Conservation (phyloP, 148 eudicot genomes). For the Rhododendron simsii region DNA sequence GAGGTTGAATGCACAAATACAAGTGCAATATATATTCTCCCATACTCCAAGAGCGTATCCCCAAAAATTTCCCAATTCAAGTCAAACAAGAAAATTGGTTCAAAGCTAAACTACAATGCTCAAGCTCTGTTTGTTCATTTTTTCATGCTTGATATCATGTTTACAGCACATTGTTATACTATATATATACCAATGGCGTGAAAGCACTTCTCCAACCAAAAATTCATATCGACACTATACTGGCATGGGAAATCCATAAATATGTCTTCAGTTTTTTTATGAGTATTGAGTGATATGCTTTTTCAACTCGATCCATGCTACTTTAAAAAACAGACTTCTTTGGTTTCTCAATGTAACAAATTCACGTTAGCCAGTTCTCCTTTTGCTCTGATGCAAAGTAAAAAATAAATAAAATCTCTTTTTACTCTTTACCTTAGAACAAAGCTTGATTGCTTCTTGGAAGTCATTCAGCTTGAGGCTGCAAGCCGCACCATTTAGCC, state of each 20-base stretch:
- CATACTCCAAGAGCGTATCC: neutral
- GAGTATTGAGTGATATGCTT: neutral
- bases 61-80: neutral
- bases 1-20: neutral
- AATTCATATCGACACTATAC: neutral
- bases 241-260: neutral
- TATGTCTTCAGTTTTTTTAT: neutral
- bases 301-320: neutral
- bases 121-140: neutral
- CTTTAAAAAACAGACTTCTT: neutral
- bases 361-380: neutral
- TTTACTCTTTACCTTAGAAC: constrained; percentile 47
- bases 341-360: neutral
- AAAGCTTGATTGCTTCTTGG: constrained; percentile 43
- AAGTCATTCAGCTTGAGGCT: constrained; percentile 42
- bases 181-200: neutral
- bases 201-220: neutral
- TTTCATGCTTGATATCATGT: neutral
- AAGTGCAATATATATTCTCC: neutral
- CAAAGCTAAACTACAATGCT: neutral
- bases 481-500: constrained; percentile 69
- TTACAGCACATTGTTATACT: neutral
- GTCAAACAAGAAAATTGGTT: neutral
- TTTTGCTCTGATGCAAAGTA: neutral
- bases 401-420: neutral